Percentiles rank a stretch among this genome's conserved stretches.
phyloP scores from a whole-genome alignment of 202 grass and related monocot genomes.

The Schoenoplectus triqueter region DNA sequence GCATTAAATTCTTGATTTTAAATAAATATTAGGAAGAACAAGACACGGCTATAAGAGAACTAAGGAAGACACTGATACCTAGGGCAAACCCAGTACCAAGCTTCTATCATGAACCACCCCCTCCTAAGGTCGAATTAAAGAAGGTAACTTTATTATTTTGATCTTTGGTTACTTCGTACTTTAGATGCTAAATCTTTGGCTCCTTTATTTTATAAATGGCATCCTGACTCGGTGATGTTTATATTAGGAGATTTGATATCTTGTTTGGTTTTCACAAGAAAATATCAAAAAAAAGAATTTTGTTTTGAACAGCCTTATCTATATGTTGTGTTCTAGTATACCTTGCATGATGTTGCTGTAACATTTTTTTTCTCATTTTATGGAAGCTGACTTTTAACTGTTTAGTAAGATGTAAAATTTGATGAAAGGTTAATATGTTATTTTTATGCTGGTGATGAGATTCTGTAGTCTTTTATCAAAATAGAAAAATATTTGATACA shows the following conservation, averaged over 20 bases:
- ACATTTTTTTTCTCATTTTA: neutral
- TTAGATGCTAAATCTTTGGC: neutral
- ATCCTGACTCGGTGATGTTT: neutral
- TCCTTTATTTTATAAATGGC: conserved; percentile 11
- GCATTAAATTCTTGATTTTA: conserved; percentile 37
- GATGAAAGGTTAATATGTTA: neutral
- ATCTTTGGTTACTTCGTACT: neutral
- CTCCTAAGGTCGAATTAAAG: conserved; percentile 75
- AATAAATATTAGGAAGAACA: conserved; percentile 61
- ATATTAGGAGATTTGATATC: neutral
- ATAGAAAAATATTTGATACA: neutral
- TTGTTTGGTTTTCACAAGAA: conserved; percentile 10
- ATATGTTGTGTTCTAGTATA: conserved; percentile 6
- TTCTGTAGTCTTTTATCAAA: conserved; percentile 1
- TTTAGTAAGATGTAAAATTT: neutral
- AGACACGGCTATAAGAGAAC: conserved; percentile 69
- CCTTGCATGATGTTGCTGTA: neutral
- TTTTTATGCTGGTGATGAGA: neutral
- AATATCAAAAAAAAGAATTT: neutral
- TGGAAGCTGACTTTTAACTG: neutral
- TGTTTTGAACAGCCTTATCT: neutral
- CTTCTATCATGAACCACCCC: conserved; percentile 82
- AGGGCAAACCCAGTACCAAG: conserved; percentile 78
- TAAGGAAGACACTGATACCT: conserved; percentile 74
- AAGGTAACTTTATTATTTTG: conserved; percentile 57